phyloP scores from a whole-genome alignment of 345 rosid genomes.

The Salix udensis region DNA sequence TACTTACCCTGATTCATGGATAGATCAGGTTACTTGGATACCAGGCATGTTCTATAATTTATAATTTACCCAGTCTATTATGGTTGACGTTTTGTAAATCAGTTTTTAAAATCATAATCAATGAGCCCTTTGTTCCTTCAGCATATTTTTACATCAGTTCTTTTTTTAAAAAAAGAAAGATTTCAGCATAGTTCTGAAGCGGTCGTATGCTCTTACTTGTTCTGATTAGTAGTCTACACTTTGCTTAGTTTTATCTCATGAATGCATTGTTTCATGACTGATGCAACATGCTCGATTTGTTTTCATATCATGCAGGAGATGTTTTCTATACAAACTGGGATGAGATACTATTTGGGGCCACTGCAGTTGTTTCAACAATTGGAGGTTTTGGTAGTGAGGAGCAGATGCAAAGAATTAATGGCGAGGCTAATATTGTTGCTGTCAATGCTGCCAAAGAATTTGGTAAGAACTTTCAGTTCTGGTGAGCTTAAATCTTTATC shows the following conservation, averaged over 20 bases:
- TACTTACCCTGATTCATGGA: slow-evolving; percentile 63
- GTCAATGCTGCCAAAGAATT: slow-evolving; percentile 79
- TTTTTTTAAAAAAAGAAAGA: too few relatives aligned
- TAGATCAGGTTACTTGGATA: slow-evolving; percentile 86
- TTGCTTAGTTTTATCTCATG: background rate
- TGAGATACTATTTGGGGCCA: slow-evolving; percentile 88
- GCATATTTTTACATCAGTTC: too few relatives aligned
- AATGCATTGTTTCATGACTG: too few relatives aligned
- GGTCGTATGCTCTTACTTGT: background rate
- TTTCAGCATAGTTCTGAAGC: background rate
- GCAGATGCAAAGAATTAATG: slow-evolving; percentile 84
- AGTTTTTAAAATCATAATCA: too few relatives aligned
- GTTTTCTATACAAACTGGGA: slow-evolving; percentile 92
- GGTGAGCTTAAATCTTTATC: background rate
- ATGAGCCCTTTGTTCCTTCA: too few relatives aligned
- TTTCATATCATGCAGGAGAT: slow-evolving; percentile 52
- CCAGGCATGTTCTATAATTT: slow-evolving; percentile 47
- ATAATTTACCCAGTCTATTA: slow-evolving; percentile 10
- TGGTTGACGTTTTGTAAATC: background rate
- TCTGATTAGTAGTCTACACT: background rate
- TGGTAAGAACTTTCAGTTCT: slow-evolving; percentile 41
- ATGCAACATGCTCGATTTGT: background rate
- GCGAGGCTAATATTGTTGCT: slow-evolving; percentile 77
- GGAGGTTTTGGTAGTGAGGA: slow-evolving; percentile 93
- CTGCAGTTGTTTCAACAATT: slow-evolving; percentile 81